Base-by-base conservation (phyloP, 1,284 basidiomycete species). In the Moesziomyces sp. region DNA sequence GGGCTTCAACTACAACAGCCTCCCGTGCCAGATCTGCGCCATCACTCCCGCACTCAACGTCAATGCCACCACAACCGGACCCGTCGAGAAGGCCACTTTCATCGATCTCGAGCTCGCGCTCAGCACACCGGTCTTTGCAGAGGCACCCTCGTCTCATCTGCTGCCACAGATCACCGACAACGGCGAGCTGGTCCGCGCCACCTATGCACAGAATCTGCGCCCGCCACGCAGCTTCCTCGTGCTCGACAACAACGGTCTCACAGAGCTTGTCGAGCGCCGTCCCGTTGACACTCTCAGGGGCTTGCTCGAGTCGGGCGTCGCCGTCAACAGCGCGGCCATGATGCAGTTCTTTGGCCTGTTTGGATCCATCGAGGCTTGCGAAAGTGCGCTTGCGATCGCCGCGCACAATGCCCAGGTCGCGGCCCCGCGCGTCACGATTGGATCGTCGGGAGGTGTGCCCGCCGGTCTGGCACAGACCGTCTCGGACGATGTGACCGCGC, bases 161-260 rank as follows among this genome's bases (percentile, higher is more conserved):
- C 52, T 68, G 1, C 13, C 55, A n/a, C 68, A 46, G 9, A 60
- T 67, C 49, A 66, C 64, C 23, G 63, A 72, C n/a, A 74, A 67
- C 30, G 79, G 76, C 40, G 75, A 75, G 48, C 60, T 74, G 30
- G 56, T 89, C 48, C 93, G 94, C 76, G 92, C 95, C 82, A 87
- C 95, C 16, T 91, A 91, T 0, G 88, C 89, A 16, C 93, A 96
- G 82, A 90, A 91, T 77, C 89, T 89, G 13, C 88, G 91, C 66
- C 86, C 88, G 14, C 88, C 91, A 34, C 88, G 89, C 51, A 90
- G 92, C 76, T 95, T 95, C 83, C 89, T 96, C 85, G 88, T 96
- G 58, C 85, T 97, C 64, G 93, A 93, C 21, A 93, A 92, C 77
- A 90, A 90, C 38, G 94, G 93, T 1, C 85, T 97, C 67, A 91